Conservation (phyloP, 1,284 basidiomycete species). For the Sutorius eximius region DNA sequence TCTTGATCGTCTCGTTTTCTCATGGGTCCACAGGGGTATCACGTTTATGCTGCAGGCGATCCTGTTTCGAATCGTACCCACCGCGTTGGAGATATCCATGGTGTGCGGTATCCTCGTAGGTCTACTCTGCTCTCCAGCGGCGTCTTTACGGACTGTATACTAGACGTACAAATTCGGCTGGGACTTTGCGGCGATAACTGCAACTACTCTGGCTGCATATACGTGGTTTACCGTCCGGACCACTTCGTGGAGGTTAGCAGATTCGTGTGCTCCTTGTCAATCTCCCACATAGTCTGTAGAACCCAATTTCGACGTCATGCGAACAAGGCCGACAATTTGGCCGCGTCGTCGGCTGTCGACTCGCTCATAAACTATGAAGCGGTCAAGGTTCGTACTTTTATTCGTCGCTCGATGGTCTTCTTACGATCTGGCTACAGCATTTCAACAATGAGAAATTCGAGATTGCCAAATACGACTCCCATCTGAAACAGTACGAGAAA, state of each 20-base stretch:
- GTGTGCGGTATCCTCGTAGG: slow-evolving; percentile 93
- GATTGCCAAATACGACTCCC: slow-evolving; percentile 88
- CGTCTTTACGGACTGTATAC: slow-evolving; percentile 1
- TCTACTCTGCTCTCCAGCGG: background rate
- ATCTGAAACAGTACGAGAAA: slow-evolving; percentile 86
- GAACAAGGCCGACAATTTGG: slow-evolving; percentile 95
- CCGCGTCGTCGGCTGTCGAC: slow-evolving; percentile 92
- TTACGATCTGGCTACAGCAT: slow-evolving; percentile 52
- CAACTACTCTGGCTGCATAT: slow-evolving; percentile 84
- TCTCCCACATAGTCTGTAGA: slow-evolving; percentile 42
- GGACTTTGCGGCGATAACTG: slow-evolving; percentile 93
- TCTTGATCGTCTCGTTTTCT: background rate
- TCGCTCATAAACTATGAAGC: slow-evolving; percentile 98
- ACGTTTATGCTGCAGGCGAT: slow-evolving; percentile 93
- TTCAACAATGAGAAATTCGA: slow-evolving; percentile 98
- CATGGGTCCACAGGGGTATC: slow-evolving; percentile 71
- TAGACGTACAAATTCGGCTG: slow-evolving; percentile 97
- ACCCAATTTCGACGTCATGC: slow-evolving; percentile 94
- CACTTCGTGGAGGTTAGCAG: slow-evolving; percentile 85
- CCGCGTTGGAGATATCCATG: slow-evolving; percentile 93
- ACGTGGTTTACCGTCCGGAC: slow-evolving; percentile 97
- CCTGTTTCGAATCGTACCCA: slow-evolving; percentile 94
- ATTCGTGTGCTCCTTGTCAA: background rate
- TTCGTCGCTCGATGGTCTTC: background rate
- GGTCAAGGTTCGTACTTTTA: slow-evolving; percentile 70